Base-by-base conservation (phyloP, 306 rosid genomes). In the Nissolia schottii region DNA sequence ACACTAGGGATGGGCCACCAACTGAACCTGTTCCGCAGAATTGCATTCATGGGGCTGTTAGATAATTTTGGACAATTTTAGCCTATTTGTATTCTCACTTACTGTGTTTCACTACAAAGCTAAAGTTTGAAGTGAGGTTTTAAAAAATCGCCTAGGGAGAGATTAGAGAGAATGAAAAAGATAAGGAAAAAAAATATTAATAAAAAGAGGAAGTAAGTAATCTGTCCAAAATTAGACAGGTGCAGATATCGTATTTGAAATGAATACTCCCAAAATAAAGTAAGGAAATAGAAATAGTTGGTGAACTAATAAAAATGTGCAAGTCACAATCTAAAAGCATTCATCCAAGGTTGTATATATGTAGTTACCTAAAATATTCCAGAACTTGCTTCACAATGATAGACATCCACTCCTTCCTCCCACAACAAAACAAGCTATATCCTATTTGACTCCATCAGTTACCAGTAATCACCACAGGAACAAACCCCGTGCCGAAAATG, bases 381-480 rank as follows among this genome's bases (percentile, higher is more conserved):
- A 32, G 20, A 27, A 53, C 23, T 28, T 51, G 19, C 41, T 27
- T 56, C 67, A 16, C 29, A 70, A 40, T 40, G 56, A 38, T 23
- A 23, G 20, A 38, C 28, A 15, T 35, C 16, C 28, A 0, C 54
- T 37, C 64, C 34, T 2, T 0, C 69, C 35, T 16, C 9, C 51
- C 20, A 6, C 28, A 40, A 15, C 25, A 3, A 57, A 57, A 11
- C 19, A 24, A 24, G 23, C 11, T n/a, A 12, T 57, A 29, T 20
- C 20, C 37, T 67, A 23, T 32, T 22, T 60, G 31, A 40, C 58
- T 38, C 10, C 34, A 55, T 29, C 62, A 53, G 24, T 64, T 59
- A 71, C 78, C 78, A 78, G 37, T 71, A 78, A 59, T 78, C 82
- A 62, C 78, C 73, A 12, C 82, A 78, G 6, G 82, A 78, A 43